These are phyloP conservation scores for Pestalotiopsis sp. DNA, from an alignment of 2,329 filamentous ascomycete genomes.

Conservation along the genomic window DNA sequence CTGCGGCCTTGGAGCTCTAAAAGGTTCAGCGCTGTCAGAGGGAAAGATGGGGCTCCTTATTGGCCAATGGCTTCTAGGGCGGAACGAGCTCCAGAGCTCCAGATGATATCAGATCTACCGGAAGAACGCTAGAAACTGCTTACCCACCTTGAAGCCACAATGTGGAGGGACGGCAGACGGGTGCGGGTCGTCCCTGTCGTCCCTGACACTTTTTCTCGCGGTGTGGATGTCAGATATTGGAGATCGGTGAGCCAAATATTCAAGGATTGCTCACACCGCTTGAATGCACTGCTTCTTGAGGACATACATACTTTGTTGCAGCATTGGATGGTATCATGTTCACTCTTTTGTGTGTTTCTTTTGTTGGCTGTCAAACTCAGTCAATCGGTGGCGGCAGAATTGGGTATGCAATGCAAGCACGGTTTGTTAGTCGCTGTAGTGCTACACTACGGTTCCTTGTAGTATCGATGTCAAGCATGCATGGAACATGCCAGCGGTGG, in stretches of 20 bases:
- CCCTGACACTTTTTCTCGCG: background rate
- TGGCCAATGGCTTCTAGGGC: constrained; percentile 16
- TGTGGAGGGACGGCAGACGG: constrained; percentile 5
- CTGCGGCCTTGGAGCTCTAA: background rate
- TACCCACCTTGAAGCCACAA: too few relatives aligned
- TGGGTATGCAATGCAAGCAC: background rate
- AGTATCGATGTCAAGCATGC: background rate
- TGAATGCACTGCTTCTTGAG: too few relatives aligned
- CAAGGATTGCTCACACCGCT: too few relatives aligned
- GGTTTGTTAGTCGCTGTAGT: background rate
- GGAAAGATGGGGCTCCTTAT: constrained; percentile 15
- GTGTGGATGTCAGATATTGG: background rate
- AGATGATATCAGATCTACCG: too few relatives aligned
- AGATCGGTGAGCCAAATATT: background rate
- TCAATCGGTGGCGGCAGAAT: background rate
- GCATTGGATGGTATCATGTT: background rate
- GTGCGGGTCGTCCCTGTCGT: constrained; percentile 19
- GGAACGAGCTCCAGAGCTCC: background rate
- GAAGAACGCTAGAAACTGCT: too few relatives aligned
- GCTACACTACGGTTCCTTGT: background rate
- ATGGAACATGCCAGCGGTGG: background rate
- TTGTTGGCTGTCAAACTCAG: background rate
- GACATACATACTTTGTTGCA: background rate
- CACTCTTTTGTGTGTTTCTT: constrained; percentile 6
- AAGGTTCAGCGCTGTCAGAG: background rate